Conservation (phyloP, 768 basidiomycete species). For the Pleurotus ostreatus region DNA sequence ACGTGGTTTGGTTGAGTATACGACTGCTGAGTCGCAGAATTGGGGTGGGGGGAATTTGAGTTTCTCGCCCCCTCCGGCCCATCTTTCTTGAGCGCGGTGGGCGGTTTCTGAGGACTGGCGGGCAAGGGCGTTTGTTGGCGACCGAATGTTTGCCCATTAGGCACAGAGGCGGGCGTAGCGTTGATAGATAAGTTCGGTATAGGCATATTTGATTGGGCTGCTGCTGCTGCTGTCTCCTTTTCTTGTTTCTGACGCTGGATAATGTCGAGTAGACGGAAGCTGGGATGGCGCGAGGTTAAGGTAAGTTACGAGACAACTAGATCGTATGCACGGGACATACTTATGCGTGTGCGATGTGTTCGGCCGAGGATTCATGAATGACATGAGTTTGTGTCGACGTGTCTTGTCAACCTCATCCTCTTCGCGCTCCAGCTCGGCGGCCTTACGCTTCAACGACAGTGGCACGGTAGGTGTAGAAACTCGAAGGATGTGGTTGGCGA, state of each 20-base stretch:
- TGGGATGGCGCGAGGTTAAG: conserved; percentile 17
- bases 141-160: background rate
- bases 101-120: background rate
- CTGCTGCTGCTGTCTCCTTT: conserved; percentile 7
- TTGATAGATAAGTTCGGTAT: background rate
- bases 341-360: conserved; percentile 45
- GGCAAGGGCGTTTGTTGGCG: background rate
- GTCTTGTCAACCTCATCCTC: conserved; percentile 76
- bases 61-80: background rate
- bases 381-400: conserved; percentile 68
- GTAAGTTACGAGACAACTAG: background rate
- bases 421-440: conserved; percentile 62
- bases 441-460: conserved; percentile 73
- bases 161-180: background rate
- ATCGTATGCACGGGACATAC: conserved; percentile 27
- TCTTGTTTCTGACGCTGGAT: conserved; percentile 20
- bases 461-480: conserved; percentile 74
- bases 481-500: conserved; percentile 70
- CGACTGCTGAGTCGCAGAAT: conserved; percentile 7
- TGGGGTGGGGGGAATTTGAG: conserved; percentile 10
- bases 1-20: background rate
- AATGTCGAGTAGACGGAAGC: conserved; percentile 58
- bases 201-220: conserved; percentile 7
- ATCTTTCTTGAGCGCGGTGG: background rate
- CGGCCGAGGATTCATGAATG: conserved; percentile 69